Conservation (phyloP, 164 flowering plant species). For the Stephania japonica region DNA sequence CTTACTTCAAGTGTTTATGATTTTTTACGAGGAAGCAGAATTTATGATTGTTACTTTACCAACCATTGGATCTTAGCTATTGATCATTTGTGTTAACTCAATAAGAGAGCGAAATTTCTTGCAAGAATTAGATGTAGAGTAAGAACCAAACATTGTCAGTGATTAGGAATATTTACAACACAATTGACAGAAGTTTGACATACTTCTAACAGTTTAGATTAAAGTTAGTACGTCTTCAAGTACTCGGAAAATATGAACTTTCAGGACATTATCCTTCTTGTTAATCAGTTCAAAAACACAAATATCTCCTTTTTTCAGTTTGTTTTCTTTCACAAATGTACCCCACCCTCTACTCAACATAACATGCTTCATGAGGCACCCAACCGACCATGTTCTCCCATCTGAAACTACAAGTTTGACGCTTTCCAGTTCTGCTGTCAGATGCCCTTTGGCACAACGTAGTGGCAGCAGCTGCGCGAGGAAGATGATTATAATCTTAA, state of each 20-base stretch:
- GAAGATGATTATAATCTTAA: neutral
- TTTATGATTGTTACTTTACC: too few relatives aligned
- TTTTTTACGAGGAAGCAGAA: too few relatives aligned
- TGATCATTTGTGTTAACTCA: too few relatives aligned
- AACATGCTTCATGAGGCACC: neutral
- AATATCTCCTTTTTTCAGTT: neutral
- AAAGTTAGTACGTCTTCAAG: neutral
- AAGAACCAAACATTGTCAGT: neutral
- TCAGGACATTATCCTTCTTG: neutral
- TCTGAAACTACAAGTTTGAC: neutral
- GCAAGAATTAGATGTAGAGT: neutral
- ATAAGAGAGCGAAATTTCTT: neutral
- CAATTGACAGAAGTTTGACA: neutral
- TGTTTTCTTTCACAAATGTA: neutral
- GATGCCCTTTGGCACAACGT: neutral
- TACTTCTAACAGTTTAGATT: neutral
- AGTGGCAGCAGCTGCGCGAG: conserved; percentile 1
- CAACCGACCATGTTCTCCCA: conserved; percentile 2
- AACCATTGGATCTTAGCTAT: too few relatives aligned
- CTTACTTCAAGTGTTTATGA: too few relatives aligned
- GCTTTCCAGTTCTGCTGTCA: neutral
- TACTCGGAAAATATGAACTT: neutral
- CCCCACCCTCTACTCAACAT: neutral
- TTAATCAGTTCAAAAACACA: conserved; percentile 1
- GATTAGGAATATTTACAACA: neutral